phyloP scores from a whole-genome alignment of 495 filamentous ascomycete genomes.

The Aspergillus campestris region DNA sequence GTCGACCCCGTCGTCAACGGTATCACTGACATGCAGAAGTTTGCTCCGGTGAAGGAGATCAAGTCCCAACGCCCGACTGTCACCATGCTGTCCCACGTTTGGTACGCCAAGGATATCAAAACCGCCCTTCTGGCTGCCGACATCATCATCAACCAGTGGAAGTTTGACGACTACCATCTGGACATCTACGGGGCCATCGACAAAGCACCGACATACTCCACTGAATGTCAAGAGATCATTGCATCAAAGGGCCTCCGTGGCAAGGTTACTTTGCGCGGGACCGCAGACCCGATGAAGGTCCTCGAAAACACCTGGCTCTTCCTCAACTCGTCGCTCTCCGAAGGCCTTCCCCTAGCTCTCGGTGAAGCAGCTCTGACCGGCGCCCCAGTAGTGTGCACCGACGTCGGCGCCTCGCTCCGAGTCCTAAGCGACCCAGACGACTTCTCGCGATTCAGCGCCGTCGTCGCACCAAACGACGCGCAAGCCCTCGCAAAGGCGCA shows the following conservation, averaged over 20 bases:
- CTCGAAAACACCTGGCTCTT: conserved; percentile 58
- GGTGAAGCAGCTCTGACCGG: conserved; percentile 58
- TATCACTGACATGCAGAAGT: conserved; percentile 57
- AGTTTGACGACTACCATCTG: conserved; percentile 54
- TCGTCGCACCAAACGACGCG: conserved; percentile 57
- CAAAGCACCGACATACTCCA: conserved; percentile 51
- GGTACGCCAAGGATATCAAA: conserved; percentile 61
- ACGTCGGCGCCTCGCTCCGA: conserved; percentile 54
- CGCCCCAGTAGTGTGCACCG: conserved; percentile 56
- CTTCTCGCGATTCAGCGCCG: conserved; percentile 49
- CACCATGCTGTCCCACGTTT: conserved; percentile 57
- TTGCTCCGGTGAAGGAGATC: conserved; percentile 50
- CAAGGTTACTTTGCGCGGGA: conserved; percentile 46
- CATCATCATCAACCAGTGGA: conserved; percentile 59
- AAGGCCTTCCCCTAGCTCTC: conserved; percentile 57
- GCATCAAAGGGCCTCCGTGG: conserved; percentile 49
- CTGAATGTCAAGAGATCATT: conserved; percentile 54
- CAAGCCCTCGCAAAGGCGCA: conserved; percentile 51
- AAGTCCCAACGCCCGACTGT: conserved; percentile 50
- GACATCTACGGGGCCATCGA: conserved; percentile 57
- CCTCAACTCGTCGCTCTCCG: conserved; percentile 58
- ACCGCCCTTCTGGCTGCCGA: conserved; percentile 55
- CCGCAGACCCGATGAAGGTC: conserved; percentile 48
- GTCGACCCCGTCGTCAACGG: conserved; percentile 63
- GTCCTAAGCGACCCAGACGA: conserved; percentile 55